Conservation (phyloP, 1,284 basidiomycete genomes). For the Pseudozyma sp. region DNA sequence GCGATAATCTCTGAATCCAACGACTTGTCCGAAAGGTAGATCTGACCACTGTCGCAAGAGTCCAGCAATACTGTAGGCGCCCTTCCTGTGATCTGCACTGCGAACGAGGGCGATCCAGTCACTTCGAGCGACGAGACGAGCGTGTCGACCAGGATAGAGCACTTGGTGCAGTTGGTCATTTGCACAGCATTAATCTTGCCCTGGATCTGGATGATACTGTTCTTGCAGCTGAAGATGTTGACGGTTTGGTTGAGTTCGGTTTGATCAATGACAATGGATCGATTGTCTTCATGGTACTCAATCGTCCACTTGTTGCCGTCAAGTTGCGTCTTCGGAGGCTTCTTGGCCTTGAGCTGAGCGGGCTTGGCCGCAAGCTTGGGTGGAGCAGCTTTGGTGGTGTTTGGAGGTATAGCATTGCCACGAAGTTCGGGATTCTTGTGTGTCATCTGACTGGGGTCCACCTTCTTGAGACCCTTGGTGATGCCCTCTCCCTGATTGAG, state of each 20-base stretch:
- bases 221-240: constrained; percentile 92
- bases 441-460: constrained; percentile 95
- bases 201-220: constrained; percentile 84
- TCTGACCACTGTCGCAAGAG: constrained; percentile 92
- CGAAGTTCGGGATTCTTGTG: constrained; percentile 94
- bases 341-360: constrained; percentile 74
- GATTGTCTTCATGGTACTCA: constrained; percentile 91
- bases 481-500: constrained; percentile 91
- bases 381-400: constrained; percentile 44
- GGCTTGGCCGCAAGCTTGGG: constrained; percentile 58
- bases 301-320: constrained; percentile 96
- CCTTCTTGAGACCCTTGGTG: constrained; percentile 90
- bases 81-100: constrained; percentile 87
- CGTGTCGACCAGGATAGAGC: constrained; percentile 87
- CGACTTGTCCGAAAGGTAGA: constrained; percentile 89
- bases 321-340: constrained; percentile 88
- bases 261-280: constrained; percentile 79
- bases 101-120: constrained; percentile 91
- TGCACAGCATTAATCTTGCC: constrained; percentile 97
- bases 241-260: constrained; percentile 86
- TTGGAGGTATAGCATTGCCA: constrained; percentile 67
- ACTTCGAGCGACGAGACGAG: constrained; percentile 89
- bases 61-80: constrained; percentile 94
- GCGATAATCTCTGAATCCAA: constrained; percentile 88
- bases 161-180: constrained; percentile 81